Conservation (phyloP, 441 rosid genomes). For the Rhodomyrtus psidioides region DNA sequence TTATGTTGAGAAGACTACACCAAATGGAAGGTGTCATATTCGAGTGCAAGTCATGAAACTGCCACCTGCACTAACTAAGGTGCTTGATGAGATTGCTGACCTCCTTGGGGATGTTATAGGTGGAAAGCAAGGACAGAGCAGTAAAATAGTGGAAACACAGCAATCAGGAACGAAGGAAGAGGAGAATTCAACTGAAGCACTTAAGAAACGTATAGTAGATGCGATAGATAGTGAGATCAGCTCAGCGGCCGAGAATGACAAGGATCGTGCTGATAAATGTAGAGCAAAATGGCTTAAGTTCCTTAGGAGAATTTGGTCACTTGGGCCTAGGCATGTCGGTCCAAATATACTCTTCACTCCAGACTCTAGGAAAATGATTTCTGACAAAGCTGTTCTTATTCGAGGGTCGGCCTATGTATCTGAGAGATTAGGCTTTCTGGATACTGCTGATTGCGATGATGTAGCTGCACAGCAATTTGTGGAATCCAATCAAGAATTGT, state of each 20-base stretch:
- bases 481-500: slow-evolving; percentile 28
- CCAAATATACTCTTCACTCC: slow-evolving; percentile 87
- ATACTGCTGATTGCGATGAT: slow-evolving; percentile 19
- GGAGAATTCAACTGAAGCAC: slow-evolving; percentile 46
- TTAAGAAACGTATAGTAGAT: slow-evolving; percentile 44
- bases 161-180: slow-evolving; percentile 19
- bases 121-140: slow-evolving; percentile 44
- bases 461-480: slow-evolving; percentile 6
- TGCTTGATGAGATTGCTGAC: slow-evolving; percentile 73
- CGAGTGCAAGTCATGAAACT: slow-evolving; percentile 80
- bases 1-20: slow-evolving; percentile 63
- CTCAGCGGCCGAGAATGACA: slow-evolving; percentile 41
- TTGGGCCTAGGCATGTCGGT: slow-evolving; percentile 90
- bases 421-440: slow-evolving; percentile 56
- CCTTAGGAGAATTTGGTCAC: slow-evolving; percentile 81
- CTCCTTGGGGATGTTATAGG: slow-evolving; percentile 60
- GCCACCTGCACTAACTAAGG: slow-evolving; percentile 64
- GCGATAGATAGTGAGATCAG: slow-evolving; percentile 49
- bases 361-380: slow-evolving; percentile 27
- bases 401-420: slow-evolving; percentile 68
- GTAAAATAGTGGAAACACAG: slow-evolving; percentile 37
- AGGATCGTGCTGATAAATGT: slow-evolving; percentile 52
- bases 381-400: slow-evolving; percentile 40
- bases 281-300: slow-evolving; percentile 62
- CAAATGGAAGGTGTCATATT: slow-evolving; percentile 68